Conservation (phyloP, 73 alveolate genomes). For the Uronychia setigera region DNA sequence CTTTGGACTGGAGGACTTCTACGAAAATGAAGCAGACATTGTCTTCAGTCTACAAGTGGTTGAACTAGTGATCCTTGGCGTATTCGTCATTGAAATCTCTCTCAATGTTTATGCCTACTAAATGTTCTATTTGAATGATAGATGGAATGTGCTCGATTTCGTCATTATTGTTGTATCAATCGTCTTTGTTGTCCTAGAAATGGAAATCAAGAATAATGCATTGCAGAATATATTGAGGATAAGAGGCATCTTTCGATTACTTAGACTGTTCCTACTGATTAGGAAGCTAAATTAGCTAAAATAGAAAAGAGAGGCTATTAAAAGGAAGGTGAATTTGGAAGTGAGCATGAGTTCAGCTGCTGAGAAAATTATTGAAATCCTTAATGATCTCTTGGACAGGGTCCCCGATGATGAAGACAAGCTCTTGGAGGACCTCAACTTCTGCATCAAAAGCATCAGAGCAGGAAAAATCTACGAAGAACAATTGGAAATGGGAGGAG, state of each 20-base stretch:
- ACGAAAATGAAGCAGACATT: not conserved
- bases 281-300: not conserved
- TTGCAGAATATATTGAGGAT: not conserved
- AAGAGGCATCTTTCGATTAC: conserved; percentile 20
- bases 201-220: not conserved
- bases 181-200: conserved; percentile 6
- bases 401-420: conserved; percentile 1
- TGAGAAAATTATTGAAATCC: conserved; percentile 14
- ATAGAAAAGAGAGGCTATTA: not conserved
- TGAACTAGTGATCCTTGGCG: not conserved
- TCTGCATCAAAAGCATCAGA: conserved; percentile 6
- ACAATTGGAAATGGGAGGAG: conserved; percentile 6
- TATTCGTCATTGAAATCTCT: conserved; percentile 4
- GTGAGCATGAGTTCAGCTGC: not conserved
- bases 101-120: not conserved
- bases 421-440: not conserved
- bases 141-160: not conserved
- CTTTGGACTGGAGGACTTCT: not conserved
- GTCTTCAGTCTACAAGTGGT: not conserved
- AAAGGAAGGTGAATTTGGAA: not conserved
- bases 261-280: conserved; percentile 7
- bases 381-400: not conserved
- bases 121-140: not conserved
- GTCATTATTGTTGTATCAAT: not conserved
- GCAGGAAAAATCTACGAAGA: conserved; percentile 8